phyloP scores from a whole-genome alignment of 1,284 basidiomycete genomes.

The Heliocybe sulcata region DNA sequence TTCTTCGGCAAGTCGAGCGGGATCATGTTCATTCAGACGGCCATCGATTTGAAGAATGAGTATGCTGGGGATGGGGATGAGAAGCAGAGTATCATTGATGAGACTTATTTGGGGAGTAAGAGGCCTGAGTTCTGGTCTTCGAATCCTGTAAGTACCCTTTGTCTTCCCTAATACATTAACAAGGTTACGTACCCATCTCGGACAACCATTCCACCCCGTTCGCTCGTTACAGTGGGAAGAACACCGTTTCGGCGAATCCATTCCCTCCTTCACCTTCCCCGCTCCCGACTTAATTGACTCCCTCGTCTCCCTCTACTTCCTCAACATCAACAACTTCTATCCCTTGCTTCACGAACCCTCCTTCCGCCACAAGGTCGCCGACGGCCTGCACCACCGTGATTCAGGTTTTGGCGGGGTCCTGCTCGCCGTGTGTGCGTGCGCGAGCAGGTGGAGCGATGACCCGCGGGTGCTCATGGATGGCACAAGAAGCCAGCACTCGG shows the following conservation, averaged over 20 bases:
- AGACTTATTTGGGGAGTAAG: constrained; percentile 4
- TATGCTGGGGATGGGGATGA: constrained; percentile 26
- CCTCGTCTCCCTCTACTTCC: constrained; percentile 40
- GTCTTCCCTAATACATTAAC: not conserved
- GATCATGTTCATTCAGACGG: constrained; percentile 55
- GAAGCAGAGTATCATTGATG: constrained; percentile 8
- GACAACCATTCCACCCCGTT: too few species aligned
- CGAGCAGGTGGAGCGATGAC: constrained; percentile 34
- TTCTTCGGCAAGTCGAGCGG: constrained; percentile 74
- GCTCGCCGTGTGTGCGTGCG: constrained; percentile 39
- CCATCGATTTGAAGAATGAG: constrained; percentile 60
- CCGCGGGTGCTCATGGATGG: constrained; percentile 47
- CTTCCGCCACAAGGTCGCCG: constrained; percentile 31
- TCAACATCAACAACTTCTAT: constrained; percentile 25
- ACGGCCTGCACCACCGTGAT: constrained; percentile 28
- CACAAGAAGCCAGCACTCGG: constrained; percentile 42
- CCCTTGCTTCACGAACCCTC: constrained; percentile 36
- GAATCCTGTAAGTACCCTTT: constrained; percentile 12
- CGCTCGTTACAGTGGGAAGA: constrained; percentile 1
- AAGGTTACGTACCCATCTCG: too few species aligned
- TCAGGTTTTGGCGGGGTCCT: constrained; percentile 34
- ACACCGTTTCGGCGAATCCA: not conserved
- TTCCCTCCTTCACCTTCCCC: not conserved
- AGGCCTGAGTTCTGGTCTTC: constrained; percentile 20
- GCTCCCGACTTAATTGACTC: not conserved